Percentiles rank a stretch among this genome's conserved stretches.
phyloP scores from a whole-genome alignment of 495 filamentous ascomycete species.

The Aspergillus ostianus region DNA sequence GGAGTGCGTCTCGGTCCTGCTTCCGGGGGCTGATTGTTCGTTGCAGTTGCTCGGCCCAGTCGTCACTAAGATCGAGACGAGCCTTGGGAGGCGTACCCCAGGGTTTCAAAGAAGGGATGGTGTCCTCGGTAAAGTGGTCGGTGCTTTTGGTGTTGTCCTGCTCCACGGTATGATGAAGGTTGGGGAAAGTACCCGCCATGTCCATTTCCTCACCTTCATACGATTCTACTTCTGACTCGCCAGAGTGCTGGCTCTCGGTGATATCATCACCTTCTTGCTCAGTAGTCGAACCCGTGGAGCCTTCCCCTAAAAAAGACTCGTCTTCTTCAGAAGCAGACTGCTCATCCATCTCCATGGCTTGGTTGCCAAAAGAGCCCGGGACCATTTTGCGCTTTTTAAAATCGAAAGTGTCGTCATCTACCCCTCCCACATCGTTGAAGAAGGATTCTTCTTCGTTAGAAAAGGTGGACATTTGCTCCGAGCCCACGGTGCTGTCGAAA shows the following conservation, averaged over 20 bases:
- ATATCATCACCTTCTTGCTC: slow-evolving; percentile 61
- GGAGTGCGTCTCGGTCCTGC: slow-evolving; percentile 69
- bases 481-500: slow-evolving; percentile 36
- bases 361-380: slow-evolving; percentile 75
- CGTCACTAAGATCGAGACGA: slow-evolving; percentile 55
- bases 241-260: slow-evolving; percentile 55
- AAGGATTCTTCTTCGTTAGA: slow-evolving; percentile 52
- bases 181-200: slow-evolving; percentile 72
- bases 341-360: slow-evolving; percentile 54
- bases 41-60: slow-evolving; percentile 90
- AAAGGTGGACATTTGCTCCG: slow-evolving; percentile 47
- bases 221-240: slow-evolving; percentile 69
- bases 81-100: slow-evolving; percentile 59
- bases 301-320: slow-evolving; percentile 87
- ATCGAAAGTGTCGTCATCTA: slow-evolving; percentile 79
- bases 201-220: slow-evolving; percentile 69
- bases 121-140: slow-evolving; percentile 47
- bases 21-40: slow-evolving; percentile 89
- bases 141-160: slow-evolving; percentile 46
- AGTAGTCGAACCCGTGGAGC: slow-evolving; percentile 78
- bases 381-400: slow-evolving; percentile 70
- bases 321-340: slow-evolving; percentile 33
- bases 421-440: slow-evolving; percentile 46
- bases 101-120: slow-evolving; percentile 35
- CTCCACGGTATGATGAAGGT: slow-evolving; percentile 65